Percentiles rank a stretch among this genome's conserved stretches.
Conservation (phyloP, 495 filamentous ascomycete species). For the Penicillium psychrofluorescens region DNA sequence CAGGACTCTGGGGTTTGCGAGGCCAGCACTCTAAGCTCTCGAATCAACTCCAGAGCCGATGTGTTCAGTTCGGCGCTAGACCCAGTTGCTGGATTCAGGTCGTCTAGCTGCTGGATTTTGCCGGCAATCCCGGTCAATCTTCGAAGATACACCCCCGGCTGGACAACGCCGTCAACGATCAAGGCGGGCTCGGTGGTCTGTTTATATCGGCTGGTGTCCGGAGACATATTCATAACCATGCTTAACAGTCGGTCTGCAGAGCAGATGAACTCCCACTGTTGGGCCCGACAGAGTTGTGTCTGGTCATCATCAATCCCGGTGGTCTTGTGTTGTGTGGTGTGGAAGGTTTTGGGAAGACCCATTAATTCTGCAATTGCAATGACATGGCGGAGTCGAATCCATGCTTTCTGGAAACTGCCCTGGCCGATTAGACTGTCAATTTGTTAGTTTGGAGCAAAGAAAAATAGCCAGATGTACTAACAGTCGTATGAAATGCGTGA, state of each 20-base stretch:
- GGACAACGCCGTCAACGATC: slow-evolving; percentile 15
- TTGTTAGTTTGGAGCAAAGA: background rate
- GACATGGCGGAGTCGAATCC: slow-evolving; percentile 16
- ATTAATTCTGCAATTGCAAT: slow-evolving; percentile 22
- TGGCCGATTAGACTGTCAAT: slow-evolving; percentile 13
- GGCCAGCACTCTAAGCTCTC: slow-evolving; percentile 15
- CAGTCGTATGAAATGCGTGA: slow-evolving; percentile 17
- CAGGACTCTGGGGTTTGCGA: slow-evolving; percentile 15
- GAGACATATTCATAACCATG: slow-evolving; percentile 22
- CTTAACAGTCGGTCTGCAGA: slow-evolving; percentile 18
- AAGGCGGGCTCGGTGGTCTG: slow-evolving; percentile 3
- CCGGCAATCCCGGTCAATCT: slow-evolving; percentile 14
- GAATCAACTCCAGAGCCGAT: slow-evolving; percentile 9
- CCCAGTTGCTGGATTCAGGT: slow-evolving; percentile 4
- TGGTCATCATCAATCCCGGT: slow-evolving; percentile 1
- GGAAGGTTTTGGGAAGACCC: slow-evolving; percentile 14
- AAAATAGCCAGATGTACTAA: slow-evolving; percentile 4
- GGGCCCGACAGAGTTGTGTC: slow-evolving; percentile 3
- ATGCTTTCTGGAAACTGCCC: slow-evolving; percentile 19
- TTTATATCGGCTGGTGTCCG: slow-evolving; percentile 13
- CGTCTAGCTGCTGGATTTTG: slow-evolving; percentile 20
- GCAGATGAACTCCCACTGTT: slow-evolving; percentile 23
- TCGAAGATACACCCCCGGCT: slow-evolving; percentile 13
- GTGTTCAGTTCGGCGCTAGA: slow-evolving; percentile 7
- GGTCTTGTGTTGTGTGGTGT: slow-evolving; percentile 1